Evolutionary conservation across 495 filamentous ascomycete species (phyloP), one percentile per base, ranked within the genome.

Genomic region (Xylaria longipes): DNA sequence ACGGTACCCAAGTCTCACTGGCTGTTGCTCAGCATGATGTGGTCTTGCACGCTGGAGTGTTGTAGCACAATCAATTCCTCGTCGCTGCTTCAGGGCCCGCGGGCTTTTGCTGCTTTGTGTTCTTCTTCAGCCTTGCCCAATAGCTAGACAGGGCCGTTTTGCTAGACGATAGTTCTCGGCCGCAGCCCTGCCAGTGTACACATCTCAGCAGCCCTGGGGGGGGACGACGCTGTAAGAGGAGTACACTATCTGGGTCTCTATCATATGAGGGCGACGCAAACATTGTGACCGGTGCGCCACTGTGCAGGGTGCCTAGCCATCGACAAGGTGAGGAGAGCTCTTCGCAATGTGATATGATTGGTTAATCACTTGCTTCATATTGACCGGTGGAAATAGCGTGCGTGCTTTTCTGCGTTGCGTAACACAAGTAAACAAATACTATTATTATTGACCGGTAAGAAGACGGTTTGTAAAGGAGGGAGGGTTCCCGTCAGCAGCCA

Each of bases 211-310:
- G 43, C 17, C n/a, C 41, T n/a, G 46, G 15, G 46, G 7, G 15
- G 43, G 46, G 43, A 67, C 20, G 58, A 41, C 62, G 62, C 11
- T 50, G 45, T 31, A 54, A 39, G 67, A 70, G 15, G 57, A 31
- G 8, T 41, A 60, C 57, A n/a, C 57, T 37, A 56, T 33, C 46
- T 54, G 20, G 12, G 54, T 69, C 35, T 54, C 56, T 63, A 65
- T 41, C 50, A 52, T 56, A 31, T 56, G 46, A 58, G n/a, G n/a
- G 61, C 64, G 62, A 56, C 50, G 62, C 60, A 66, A 57, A 58
- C 61, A 63, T 31, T 58, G 50, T 48, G 69, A 71, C 58, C 61
- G 69, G 41, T 71, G 69, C 69, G 62, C 69, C 69, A 65, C 69
- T 60, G 69, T 71, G 62, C 69, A 71, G 62, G 61, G 37, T n/a